Conservation (phyloP, 768 basidiomycete genomes). For the Lyophyllum shimeji region DNA sequence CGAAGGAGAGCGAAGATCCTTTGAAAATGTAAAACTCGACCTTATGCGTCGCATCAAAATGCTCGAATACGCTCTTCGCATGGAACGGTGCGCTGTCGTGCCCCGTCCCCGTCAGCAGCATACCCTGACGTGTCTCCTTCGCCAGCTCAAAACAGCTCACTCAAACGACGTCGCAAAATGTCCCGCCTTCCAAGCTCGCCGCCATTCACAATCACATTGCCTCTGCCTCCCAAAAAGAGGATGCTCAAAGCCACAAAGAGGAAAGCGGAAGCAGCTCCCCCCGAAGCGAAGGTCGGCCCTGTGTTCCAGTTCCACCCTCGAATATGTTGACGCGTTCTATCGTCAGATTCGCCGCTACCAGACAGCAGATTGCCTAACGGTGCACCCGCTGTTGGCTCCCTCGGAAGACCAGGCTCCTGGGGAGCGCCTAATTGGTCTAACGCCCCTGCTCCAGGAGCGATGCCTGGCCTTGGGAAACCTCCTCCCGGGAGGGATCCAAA, state of each 20-base stretch:
- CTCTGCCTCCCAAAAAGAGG: slow-evolving; percentile 64
- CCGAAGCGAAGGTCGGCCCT: slow-evolving; percentile 68
- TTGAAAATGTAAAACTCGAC: slow-evolving; percentile 96
- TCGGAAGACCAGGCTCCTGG: slow-evolving; percentile 58
- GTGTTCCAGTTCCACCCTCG: slow-evolving; percentile 5
- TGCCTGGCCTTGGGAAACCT: slow-evolving; percentile 62
- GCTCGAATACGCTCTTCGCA: slow-evolving; percentile 95
- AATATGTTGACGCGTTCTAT: slow-evolving; percentile 11
- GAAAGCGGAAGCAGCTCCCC: slow-evolving; percentile 83
- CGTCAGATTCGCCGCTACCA: slow-evolving; percentile 70
- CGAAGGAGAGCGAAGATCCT: slow-evolving; percentile 95
- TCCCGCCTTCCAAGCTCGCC: slow-evolving; percentile 66
- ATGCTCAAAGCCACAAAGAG: slow-evolving; percentile 70
- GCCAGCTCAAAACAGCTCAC: slow-evolving; percentile 78
- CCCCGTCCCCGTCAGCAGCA: slow-evolving; percentile 11
- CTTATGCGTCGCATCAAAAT: slow-evolving; percentile 97
- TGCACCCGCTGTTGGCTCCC: slow-evolving; percentile 39
- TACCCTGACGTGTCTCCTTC: slow-evolving; percentile 35
- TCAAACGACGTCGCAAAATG: slow-evolving; percentile 55
- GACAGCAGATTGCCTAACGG: slow-evolving; percentile 70
- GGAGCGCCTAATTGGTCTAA: slow-evolving; percentile 48
- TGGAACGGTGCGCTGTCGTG: slow-evolving; percentile 77
- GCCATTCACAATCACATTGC: slow-evolving; percentile 55
- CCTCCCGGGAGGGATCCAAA: slow-evolving; percentile 91
- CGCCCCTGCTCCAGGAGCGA: slow-evolving; percentile 41